A percentile compares a stretch with the other conserved stretches of the same genome.
phyloP scores from a whole-genome alignment of 2,329 filamentous ascomycete genomes.

The Exophiala alcalophila region DNA sequence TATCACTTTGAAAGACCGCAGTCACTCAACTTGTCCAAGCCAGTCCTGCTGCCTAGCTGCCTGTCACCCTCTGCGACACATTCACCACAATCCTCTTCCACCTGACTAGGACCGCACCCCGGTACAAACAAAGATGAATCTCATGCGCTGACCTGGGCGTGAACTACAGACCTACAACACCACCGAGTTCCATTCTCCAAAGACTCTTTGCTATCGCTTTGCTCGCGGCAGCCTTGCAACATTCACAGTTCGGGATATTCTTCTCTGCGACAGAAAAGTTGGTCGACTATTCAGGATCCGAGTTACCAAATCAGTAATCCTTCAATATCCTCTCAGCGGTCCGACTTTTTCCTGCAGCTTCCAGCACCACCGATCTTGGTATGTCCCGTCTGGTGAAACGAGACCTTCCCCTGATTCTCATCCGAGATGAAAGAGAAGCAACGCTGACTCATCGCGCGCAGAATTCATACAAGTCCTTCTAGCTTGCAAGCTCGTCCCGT shows the following conservation, averaged over 20 bases:
- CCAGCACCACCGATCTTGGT: conserved; percentile 16
- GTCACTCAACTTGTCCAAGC: too few relatives aligned
- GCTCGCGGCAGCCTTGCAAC: conserved; percentile 21
- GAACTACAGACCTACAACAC: too few relatives aligned
- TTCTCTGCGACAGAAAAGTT: conserved; percentile 27
- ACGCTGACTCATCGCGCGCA: conserved; percentile 19
- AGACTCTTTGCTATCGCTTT: conserved; percentile 23
- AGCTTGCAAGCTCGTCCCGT: conserved; percentile 14
- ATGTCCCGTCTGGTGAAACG: too few relatives aligned
- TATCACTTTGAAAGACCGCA: too few relatives aligned
- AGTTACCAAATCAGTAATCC: conserved; percentile 19
- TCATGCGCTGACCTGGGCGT: conserved; percentile 21
- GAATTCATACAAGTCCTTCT: conserved; percentile 12
- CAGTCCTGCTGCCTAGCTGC: too few relatives aligned
- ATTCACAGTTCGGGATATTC: conserved; percentile 24
- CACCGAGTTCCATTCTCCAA: conserved; percentile 27
- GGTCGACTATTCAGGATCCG: conserved; percentile 10
- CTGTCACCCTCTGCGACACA: background rate
- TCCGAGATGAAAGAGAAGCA: too few relatives aligned
- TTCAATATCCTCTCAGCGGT: conserved; percentile 16
- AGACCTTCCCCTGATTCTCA: too few relatives aligned
- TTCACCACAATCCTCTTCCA: too few relatives aligned
- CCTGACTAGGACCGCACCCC: too few relatives aligned
- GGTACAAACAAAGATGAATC: too few relatives aligned
- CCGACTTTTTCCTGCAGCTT: conserved; percentile 8